Evolutionary conservation across 2,329 filamentous ascomycete genomes (phyloP), one percentile per base, ranked within the genome.

Genomic region (Alternaria viburni): DNA sequence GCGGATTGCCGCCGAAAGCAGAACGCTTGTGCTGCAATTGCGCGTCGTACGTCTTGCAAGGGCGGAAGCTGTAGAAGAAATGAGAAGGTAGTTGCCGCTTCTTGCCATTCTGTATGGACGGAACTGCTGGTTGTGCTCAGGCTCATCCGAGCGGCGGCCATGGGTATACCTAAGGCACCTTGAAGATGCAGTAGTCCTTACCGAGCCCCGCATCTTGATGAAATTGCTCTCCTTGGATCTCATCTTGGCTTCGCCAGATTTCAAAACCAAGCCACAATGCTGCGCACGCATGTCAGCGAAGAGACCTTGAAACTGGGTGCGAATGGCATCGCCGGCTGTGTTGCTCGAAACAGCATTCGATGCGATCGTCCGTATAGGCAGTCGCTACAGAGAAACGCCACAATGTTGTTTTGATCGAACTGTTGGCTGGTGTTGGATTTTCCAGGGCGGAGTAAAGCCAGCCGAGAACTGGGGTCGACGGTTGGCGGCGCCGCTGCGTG

Each of bases 291-390:
- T 13, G 26, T 50, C 28, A 52, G 54, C 45, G 15, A 21, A 28
- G 15, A 49, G 19, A 4, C 32, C 46, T 41, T n/a, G 43, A 13
- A 46, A 44, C 17, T 9, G 44, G 23, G n/a, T 21, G 30, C 44
- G 26, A 19, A 51, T 45, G 19, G 28, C 41, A n/a, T 19, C 25
- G 19, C 58, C 69, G 69, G 69, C 57, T 68, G 50, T 21, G 26
- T 32, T 66, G 23, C 67, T 63, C 21, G 49, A 69, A 54, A 30
- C 6, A 65, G 70, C 25, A 61, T 17, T 61, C 57, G 64, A 62
- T 59, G 60, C 70, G 69, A 49, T 45, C 57, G 13, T 36, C 28
- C 13, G 25, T 58, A 36, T 51, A 54, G 23, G 43, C 41, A 54
- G 25, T 41, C n/a, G 10, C 44, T 47, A 54, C 54, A 26, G 51